Evolutionary conservation across 331 rosid species (phyloP).

Genomic region (Pyrus hybrid): DNA sequence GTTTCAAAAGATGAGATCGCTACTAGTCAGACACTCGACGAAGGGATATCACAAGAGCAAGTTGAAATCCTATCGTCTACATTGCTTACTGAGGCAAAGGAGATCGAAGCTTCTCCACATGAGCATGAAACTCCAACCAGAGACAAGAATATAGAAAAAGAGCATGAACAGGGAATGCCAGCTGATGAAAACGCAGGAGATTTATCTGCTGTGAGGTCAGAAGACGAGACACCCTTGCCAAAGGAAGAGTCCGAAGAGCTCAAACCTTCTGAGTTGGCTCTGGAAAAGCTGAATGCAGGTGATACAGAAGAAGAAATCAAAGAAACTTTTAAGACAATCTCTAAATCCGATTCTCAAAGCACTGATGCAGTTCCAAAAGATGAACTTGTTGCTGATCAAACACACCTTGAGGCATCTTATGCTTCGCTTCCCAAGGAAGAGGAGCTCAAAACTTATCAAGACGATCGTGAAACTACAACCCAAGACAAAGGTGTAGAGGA

Average conservation of each 20-base stretch:
- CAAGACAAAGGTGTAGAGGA: neutral
- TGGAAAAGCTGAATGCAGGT: neutral
- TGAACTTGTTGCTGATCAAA: no score
- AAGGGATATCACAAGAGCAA: neutral
- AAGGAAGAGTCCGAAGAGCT: constrained; percentile 7
- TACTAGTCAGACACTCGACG: neutral
- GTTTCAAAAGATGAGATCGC: neutral
- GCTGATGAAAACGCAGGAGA: no score
- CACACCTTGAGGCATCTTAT: no score
- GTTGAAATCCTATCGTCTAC: neutral
- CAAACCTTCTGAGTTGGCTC: neutral
- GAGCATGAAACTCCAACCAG: neutral
- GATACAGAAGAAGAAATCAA: no score
- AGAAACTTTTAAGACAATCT: no score
- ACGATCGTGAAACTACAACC: neutral
- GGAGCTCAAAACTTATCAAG: neutral
- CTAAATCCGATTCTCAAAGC: no score
- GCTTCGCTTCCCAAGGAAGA: neutral
- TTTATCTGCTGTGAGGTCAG: no score
- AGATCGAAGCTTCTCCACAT: neutral
- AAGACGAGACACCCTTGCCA: neutral
- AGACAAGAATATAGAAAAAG: no score
- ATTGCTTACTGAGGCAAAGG: neutral
- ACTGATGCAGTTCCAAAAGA: no score
- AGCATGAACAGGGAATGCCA: no score